These are phyloP conservation scores for Apiosordaria backusii DNA, from an alignment of 495 filamentous ascomycete genomes.

Conservation along the genomic window DNA sequence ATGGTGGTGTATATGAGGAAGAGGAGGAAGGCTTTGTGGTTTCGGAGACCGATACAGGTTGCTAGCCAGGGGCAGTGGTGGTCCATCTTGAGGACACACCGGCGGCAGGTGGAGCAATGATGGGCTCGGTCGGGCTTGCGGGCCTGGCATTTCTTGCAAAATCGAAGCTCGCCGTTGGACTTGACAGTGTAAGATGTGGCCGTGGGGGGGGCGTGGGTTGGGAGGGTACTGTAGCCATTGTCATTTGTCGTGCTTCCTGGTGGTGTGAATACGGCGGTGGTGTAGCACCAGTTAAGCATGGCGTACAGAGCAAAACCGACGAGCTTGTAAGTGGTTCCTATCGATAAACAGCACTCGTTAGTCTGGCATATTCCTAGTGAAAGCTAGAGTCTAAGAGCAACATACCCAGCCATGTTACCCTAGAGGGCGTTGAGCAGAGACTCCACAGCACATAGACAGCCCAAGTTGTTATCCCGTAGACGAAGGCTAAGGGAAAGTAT, in stretches of 20 bases:
- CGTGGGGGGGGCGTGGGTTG: slow-evolving; percentile 42
- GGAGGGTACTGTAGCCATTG: slow-evolving; percentile 50
- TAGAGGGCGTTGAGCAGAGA: slow-evolving; percentile 60
- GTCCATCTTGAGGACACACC: slow-evolving; percentile 98
- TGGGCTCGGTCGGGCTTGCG: slow-evolving; percentile 94
- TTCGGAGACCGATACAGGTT: slow-evolving; percentile 87
- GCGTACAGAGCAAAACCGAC: slow-evolving; percentile 70
- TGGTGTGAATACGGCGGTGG: slow-evolving; percentile 83
- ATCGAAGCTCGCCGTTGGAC: slow-evolving; percentile 77
- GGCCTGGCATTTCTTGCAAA: slow-evolving; percentile 94
- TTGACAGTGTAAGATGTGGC: slow-evolving; percentile 85
- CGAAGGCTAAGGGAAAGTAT: slow-evolving; percentile 87
- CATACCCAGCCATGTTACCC: slow-evolving; percentile 65
- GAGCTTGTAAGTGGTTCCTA: slow-evolving; percentile 46
- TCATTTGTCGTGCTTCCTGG: slow-evolving; percentile 64
- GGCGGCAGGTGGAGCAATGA: slow-evolving; percentile 89
- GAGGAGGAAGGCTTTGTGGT: slow-evolving; percentile 92
- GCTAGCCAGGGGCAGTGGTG: slow-evolving; percentile 99
- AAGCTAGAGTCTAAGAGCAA: neutral
- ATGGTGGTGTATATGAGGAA: slow-evolving; percentile 89
- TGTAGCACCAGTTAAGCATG: slow-evolving; percentile 83
- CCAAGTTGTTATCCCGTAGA: slow-evolving; percentile 87
- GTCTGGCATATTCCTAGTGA: neutral
- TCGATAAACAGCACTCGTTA: neutral
- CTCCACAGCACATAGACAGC: slow-evolving; percentile 80